A percentile compares a stretch with the other conserved stretches of the same genome.
Conservation (phyloP, 257 asterid genomes). For the Solanum paucissectum region DNA sequence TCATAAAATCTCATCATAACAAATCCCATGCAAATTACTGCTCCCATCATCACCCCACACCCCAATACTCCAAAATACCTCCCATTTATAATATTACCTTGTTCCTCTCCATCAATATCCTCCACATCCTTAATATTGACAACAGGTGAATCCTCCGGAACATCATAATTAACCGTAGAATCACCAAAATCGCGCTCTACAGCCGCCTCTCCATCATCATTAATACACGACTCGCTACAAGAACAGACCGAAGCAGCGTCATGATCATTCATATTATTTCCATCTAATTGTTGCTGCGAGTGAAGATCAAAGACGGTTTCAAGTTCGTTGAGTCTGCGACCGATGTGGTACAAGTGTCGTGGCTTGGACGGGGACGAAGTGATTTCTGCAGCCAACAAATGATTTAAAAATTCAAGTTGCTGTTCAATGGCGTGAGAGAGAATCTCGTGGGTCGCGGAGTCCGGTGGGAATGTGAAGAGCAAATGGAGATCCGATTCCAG, state of each 20-base stretch:
- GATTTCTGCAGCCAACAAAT: conserved; percentile 11
- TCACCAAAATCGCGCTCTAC: background rate
- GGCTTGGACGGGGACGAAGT: conserved; percentile 9
- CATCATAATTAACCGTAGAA: background rate
- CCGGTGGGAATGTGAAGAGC: conserved; percentile 17
- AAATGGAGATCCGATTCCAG: conserved; percentile 34
- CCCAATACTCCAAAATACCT: background rate
- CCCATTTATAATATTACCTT: background rate
- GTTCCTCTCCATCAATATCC: background rate
- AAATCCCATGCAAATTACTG: background rate
- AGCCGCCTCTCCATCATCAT: background rate
- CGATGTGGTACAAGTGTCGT: conserved; percentile 4
- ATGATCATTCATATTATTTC: background rate
- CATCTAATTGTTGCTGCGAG: background rate
- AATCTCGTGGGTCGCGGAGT: conserved; percentile 1
- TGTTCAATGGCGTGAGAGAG: conserved; percentile 4
- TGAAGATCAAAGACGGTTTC: conserved; percentile 1
- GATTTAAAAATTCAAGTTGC: conserved; percentile 8
- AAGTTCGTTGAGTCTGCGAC: conserved; percentile 3
- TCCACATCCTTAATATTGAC: background rate
- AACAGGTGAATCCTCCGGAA: background rate
- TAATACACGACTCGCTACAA: background rate
- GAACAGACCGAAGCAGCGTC: conserved; percentile 14
- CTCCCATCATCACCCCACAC: conserved; percentile 7
- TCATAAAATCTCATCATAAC: conserved; percentile 3